Conservation (phyloP, 2,329 filamentous ascomycete species). For the Nemania sp. region DNA sequence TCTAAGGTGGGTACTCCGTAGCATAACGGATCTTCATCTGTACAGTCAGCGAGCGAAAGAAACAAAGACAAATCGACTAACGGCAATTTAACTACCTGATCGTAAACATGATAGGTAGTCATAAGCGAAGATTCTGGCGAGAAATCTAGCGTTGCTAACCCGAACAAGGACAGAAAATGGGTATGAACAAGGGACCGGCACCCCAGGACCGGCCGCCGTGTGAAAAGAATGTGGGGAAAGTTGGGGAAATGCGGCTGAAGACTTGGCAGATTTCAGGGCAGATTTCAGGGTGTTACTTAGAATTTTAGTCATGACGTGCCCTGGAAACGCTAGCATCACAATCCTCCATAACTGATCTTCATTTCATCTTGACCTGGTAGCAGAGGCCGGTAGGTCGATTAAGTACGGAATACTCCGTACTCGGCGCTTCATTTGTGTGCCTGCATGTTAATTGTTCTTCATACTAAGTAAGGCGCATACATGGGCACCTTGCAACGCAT, state of each 20-base stretch:
- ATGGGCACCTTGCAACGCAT: no score
- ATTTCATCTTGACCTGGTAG: neutral
- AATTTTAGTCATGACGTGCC: constrained; percentile 13
- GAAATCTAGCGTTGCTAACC: no score
- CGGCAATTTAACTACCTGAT: no score
- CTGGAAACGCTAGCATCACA: constrained; percentile 13
- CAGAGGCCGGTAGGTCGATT: neutral
- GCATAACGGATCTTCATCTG: neutral
- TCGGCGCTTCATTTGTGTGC: no score
- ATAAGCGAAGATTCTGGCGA: no score
- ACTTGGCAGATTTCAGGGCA: constrained; percentile 13
- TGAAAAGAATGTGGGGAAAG: constrained; percentile 15
- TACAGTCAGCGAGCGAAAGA: constrained; percentile 12
- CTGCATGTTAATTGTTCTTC: no score
- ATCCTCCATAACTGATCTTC: constrained; percentile 18
- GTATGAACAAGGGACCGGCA: neutral
- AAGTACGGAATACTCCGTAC: neutral
- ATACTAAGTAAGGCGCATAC: no score
- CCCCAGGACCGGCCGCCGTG: neutral
- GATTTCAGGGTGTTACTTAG: no score
- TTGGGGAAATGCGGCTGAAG: constrained; percentile 27
- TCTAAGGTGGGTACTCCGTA: neutral
- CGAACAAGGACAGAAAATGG: constrained; percentile 7
- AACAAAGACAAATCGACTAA: neutral
- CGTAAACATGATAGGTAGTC: no score